Base-by-base conservation (phyloP, 768 basidiomycete species). In the Cystobasidiopsis lactophilus region DNA sequence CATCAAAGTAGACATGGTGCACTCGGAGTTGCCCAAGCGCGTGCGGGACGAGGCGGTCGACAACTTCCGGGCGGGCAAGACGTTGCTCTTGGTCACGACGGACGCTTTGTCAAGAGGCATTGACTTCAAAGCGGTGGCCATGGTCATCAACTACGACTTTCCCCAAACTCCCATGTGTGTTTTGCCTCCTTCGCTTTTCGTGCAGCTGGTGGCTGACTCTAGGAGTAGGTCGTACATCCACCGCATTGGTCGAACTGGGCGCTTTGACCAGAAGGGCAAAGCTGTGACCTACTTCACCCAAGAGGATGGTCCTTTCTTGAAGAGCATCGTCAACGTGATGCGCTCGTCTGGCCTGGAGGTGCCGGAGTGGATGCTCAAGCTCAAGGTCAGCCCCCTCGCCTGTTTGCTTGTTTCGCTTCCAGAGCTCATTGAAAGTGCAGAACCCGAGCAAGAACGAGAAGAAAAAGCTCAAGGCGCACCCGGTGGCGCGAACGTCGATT, bases 71-170 rank as follows among this genome's bases (percentile, higher is more conserved):
- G 73, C 72, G 60, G 93, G 89, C 0, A 76, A 84, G 64, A 81
- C 84, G 55, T 96, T 93, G 93, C 77, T 89, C 31, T 76, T 96
- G 75, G 75, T 98, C 43, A 84, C 80, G 58, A 98, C 93, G 23
- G 93, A 98, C 65, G 83, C 96, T 48, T 83, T 96, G 84, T 86
- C 85, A 23, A 75, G 93, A 59, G 93, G 93, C 2, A 88, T 98
- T 80, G 93, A 96, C 64, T 96, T 98, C 71, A 82, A 80, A 65
- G 88, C 89, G 10, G 77, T 91, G 49, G 72, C 78, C 54, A 83
- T 95, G 63, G 88, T 98, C 10, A 80, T 96, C 63, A 98, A 95
- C 52, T 68, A 65, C 41, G 66, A 64, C 65, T 52, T 44, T 19
- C 26, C 35, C 18, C 33, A 7, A 14, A 30, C 24, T 37, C 7